A percentile compares a stretch with the other conserved stretches of the same genome.
Conservation (phyloP, 129 eudicot species). For the Saposhnikovia divaricata region DNA sequence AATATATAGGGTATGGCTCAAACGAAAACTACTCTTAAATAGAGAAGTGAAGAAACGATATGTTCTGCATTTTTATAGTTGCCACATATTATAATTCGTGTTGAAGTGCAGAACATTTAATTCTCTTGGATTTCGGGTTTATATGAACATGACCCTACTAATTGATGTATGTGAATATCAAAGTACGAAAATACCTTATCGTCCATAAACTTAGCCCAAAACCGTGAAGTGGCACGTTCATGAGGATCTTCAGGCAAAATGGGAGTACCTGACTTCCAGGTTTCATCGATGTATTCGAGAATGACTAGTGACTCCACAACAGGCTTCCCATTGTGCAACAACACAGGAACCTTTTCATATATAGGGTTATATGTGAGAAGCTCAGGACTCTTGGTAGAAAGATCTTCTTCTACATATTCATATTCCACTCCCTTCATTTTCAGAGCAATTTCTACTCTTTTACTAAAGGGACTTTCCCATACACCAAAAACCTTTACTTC, state of each 20-base stretch:
- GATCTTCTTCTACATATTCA: conserved; percentile 26
- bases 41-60: too few relatives aligned
- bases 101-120: too few relatives aligned
- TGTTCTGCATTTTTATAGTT: too few relatives aligned
- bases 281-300: conserved; percentile 6
- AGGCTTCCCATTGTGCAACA: conserved; percentile 9
- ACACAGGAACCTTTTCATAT: background rate
- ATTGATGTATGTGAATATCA: too few relatives aligned
- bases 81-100: too few relatives aligned
- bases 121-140: too few relatives aligned
- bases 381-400: conserved; percentile 17
- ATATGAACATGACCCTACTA: too few relatives aligned
- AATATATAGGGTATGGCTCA: too few relatives aligned
- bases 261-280: conserved; percentile 7
- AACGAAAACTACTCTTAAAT: too few relatives aligned
- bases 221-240: conserved; percentile 37
- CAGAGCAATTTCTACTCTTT: conserved; percentile 6
- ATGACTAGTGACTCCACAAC: conserved; percentile 1
- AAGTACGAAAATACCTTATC: background rate
- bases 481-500: conserved; percentile 26
- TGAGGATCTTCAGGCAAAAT: conserved; percentile 32
- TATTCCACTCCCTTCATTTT: conserved; percentile 31
- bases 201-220: conserved; percentile 23
- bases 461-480: background rate
- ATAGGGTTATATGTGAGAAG: conserved; percentile 3